Evolutionary conservation across 768 basidiomycete species (phyloP), one percentile per base, ranked within the genome.

Genomic region (Pleurotus eryngii): DNA sequence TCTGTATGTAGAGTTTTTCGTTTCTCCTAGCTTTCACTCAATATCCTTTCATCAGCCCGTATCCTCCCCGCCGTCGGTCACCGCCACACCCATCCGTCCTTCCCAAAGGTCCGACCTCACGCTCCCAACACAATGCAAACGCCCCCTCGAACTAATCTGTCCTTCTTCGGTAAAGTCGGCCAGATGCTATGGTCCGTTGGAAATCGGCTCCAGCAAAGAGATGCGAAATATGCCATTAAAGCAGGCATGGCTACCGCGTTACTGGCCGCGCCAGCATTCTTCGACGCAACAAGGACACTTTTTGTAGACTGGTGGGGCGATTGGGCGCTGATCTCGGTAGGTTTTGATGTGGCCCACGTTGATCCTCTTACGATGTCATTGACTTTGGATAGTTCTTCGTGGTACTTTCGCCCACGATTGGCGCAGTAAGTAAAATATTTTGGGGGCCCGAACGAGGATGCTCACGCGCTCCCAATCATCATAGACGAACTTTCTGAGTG

Each of bases 281-380:
- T 91, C 58, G 89, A 90, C 54, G 60, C 70, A 15, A 95, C 90
- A 1, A 77, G 95, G 22, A 87, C 86, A 4, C 70, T 84, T 3
- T 98, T 97, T 65, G 76, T 91, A 43, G 81, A 86, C 47, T 94
- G 89, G 63, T 82, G 86, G 64, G 95, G 95, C 37, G 94, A 98
- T 72, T 99, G 96, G 96, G 94, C 94, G 1, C 74, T 99, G 65
- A 91, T 98, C 54, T 95, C 95, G 46, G 93, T 91, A 60, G 66
- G 82, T 74, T 26, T 55, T 35, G 8, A 9, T 4, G 3, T 35
- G 8, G 8, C 11, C 11, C 9, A 35, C 3, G 8, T 35, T 35
- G 7, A 11, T 9, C 9, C 30, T 35, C 30, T 35, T 35, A 35
- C 30, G 8, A 35, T 35, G 4, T 45, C 5, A 15, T 22, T 48